A percentile compares a stretch with the other conserved stretches of the same genome.
Conservation (phyloP, 140 eudicot species). For the Artemisia princeps region DNA sequence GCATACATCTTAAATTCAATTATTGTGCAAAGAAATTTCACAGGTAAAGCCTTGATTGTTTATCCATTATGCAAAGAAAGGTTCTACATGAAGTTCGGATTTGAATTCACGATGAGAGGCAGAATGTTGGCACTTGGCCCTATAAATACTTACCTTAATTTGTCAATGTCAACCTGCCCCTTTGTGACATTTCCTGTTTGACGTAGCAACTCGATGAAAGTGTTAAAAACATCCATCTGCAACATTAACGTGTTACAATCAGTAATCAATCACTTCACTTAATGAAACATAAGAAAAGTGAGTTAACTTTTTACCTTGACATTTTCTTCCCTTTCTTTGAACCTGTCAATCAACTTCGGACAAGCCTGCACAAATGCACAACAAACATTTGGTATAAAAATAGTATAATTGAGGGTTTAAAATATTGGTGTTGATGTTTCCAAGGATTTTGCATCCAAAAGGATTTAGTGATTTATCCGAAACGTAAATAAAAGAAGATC, state of each 20-base stretch:
- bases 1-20: constrained; percentile 10
- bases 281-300: constrained; percentile 1
- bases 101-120: background rate
- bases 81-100: background rate
- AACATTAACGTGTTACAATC: constrained; percentile 19
- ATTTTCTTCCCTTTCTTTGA: constrained; percentile 97
- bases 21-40: constrained; percentile 1
- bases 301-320: constrained; percentile 58
- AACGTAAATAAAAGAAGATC: no score
- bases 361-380: constrained; percentile 60
- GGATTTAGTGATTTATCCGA: no score
- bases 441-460: no score
- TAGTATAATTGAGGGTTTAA: no score
- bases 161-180: constrained; percentile 76
- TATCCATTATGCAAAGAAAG: background rate
- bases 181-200: constrained; percentile 94
- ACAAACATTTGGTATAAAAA: background rate
- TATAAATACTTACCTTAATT: constrained; percentile 51
- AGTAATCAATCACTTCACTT: constrained; percentile 14
- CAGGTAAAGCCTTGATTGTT: background rate
- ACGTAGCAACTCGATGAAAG: constrained; percentile 88
- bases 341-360: constrained; percentile 93
- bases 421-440: no score
- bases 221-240: constrained; percentile 96
- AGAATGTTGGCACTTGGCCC: background rate